These are phyloP conservation scores for Hortaea sp. DNA, from an alignment of 2,329 filamentous ascomycete species.

Conservation along the genomic window DNA sequence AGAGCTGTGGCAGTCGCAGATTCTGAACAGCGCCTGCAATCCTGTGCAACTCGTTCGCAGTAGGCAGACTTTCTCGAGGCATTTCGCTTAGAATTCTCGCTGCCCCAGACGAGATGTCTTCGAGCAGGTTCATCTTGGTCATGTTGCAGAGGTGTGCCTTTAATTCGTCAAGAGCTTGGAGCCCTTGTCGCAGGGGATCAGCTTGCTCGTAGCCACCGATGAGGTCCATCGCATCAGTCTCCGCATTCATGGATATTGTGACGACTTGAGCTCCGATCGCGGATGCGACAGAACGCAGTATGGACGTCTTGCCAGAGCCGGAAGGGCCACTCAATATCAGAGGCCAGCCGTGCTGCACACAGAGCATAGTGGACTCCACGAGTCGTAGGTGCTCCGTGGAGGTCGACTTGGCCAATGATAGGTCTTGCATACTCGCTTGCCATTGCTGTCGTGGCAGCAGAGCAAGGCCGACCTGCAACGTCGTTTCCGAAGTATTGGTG, in stretches of 20 bases:
- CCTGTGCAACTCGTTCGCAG: background rate
- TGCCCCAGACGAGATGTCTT: slow-evolving; percentile 4
- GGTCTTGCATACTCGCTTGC: background rate
- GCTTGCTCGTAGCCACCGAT: slow-evolving; percentile 95
- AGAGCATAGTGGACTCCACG: slow-evolving; percentile 78
- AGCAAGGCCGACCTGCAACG: slow-evolving; percentile 73
- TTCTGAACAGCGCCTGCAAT: background rate
- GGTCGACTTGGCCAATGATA: background rate
- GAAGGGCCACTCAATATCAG: slow-evolving; percentile 80
- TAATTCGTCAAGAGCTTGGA: slow-evolving; percentile 9
- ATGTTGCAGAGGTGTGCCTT: background rate
- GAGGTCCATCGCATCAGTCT: slow-evolving; percentile 94
- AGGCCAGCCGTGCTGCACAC: slow-evolving; percentile 76
- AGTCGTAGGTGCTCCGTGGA: slow-evolving; percentile 52
- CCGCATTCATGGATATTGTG: slow-evolving; percentile 82
- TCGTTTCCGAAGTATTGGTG: slow-evolving; percentile 55
- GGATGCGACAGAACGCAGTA: slow-evolving; percentile 73
- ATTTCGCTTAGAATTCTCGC: background rate
- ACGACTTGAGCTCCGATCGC: slow-evolving; percentile 65
- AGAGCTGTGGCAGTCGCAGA: too few relatives aligned
- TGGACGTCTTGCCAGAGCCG: slow-evolving; percentile 74
- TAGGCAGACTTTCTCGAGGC: background rate
- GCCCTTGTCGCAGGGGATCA: slow-evolving; percentile 55
- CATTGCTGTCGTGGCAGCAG: slow-evolving; percentile 46
- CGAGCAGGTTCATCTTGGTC: background rate